Evolutionary conservation across 306 rosid genomes (phyloP).

Genomic region (Lupinus albus): DNA sequence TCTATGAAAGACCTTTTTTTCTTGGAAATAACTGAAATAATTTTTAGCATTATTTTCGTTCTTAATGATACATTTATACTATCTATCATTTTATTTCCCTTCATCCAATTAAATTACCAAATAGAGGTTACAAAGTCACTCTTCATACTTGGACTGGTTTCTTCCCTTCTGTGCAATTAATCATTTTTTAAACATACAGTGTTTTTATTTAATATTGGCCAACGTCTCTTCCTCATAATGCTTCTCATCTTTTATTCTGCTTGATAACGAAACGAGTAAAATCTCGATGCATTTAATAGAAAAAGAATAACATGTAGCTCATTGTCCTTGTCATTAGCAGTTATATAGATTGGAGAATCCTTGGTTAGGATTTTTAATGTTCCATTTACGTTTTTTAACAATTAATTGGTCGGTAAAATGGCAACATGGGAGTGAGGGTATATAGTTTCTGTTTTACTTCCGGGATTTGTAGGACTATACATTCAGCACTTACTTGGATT

Average conservation of each 20-base stretch:
- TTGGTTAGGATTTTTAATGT: constrained; percentile 26
- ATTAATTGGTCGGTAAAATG: constrained; percentile 42
- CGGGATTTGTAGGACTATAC: constrained; percentile 35
- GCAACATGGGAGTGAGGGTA: constrained; percentile 33
- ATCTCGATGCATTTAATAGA: constrained; percentile 34
- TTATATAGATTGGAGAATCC: constrained; percentile 37
- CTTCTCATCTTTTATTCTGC: background rate
- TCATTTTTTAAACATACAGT: background rate
- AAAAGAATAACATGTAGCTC: constrained; percentile 23
- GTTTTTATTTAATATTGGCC: constrained; percentile 19
- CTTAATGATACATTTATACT: too few species aligned
- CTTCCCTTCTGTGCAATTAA: background rate
- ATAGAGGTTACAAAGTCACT: background rate
- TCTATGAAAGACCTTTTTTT: too few species aligned
- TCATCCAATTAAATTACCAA: background rate
- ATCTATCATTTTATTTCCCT: background rate
- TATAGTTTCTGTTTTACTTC: constrained; percentile 33
- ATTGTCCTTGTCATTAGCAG: constrained; percentile 36
- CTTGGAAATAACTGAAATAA: background rate
- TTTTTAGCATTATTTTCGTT: background rate
- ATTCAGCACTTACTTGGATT: constrained; percentile 30
- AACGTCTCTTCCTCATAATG: constrained; percentile 20
- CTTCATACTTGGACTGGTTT: background rate
- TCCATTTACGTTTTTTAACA: constrained; percentile 5
- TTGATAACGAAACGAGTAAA: constrained; percentile 13